These are phyloP conservation scores for Fraxinus sp. DNA, from an alignment of 305 asterid genomes.

Conservation along the genomic window DNA sequence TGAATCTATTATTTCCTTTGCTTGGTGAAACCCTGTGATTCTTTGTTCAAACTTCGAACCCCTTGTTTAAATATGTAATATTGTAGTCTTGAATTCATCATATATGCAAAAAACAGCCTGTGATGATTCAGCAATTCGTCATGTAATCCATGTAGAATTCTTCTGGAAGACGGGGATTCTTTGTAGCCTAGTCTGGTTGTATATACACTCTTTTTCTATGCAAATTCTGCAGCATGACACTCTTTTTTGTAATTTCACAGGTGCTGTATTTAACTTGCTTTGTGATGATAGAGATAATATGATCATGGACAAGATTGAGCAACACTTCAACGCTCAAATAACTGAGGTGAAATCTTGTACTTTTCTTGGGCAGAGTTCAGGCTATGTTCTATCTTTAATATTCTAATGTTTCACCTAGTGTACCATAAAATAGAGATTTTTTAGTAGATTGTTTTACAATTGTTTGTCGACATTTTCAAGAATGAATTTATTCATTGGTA, in stretches of 20 bases:
- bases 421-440: background rate
- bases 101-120: background rate
- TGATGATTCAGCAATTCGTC: background rate
- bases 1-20: background rate
- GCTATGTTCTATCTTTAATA: background rate
- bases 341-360: slow-evolving; percentile 45
- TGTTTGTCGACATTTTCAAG: background rate
- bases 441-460: background rate
- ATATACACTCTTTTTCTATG: background rate
- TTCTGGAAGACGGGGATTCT: background rate
- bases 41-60: background rate
- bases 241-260: slow-evolving; percentile 34
- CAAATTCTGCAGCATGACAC: background rate
- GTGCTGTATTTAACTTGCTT: slow-evolving; percentile 83
- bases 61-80: background rate
- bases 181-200: background rate
- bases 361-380: background rate
- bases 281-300: slow-evolving; percentile 43
- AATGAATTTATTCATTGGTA: background rate
- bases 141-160: background rate
- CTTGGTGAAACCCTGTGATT: background rate
- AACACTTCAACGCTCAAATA: slow-evolving; percentile 48
- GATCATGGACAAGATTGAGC: slow-evolving; percentile 70
- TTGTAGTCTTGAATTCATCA: background rate
- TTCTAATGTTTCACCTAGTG: background rate